These are phyloP conservation scores for Plasmodium gaboni DNA, from an alignment of 169 alveolate species.

Conservation along the genomic window DNA sequence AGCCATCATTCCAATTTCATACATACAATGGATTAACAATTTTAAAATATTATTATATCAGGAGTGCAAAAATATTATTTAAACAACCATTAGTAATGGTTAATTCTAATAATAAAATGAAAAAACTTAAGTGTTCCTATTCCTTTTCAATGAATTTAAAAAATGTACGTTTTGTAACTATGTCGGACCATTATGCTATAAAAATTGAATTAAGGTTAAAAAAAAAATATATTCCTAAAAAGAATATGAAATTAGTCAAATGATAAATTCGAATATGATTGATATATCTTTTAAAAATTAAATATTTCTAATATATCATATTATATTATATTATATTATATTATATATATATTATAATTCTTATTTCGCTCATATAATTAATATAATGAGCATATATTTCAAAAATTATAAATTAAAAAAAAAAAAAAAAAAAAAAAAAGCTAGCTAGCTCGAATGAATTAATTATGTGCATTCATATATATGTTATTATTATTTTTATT, in stretches of 20 bases:
- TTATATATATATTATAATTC: too few relatives aligned
- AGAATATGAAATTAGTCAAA: not conserved
- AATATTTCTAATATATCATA: too few relatives aligned
- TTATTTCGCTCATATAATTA: too few relatives aligned
- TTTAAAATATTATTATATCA: slow-evolving; percentile 84
- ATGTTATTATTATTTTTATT: too few relatives aligned
- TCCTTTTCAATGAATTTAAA: slow-evolving; percentile 76
- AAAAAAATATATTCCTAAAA: slow-evolving; percentile 14
- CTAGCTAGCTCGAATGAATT: too few relatives aligned
- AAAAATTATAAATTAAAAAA: too few relatives aligned
- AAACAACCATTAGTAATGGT: slow-evolving; percentile 90
- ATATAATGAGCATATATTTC: too few relatives aligned
- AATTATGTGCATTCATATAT: too few relatives aligned
- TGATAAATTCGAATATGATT: too few relatives aligned
- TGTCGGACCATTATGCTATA: slow-evolving; percentile 92
- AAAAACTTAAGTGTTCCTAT: slow-evolving; percentile 72
- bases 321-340: too few relatives aligned
- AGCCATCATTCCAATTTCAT: not conserved
- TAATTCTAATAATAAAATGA: slow-evolving; percentile 55
- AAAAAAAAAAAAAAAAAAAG: too few relatives aligned
- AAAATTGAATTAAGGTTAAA: slow-evolving; percentile 85
- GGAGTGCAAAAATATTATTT: slow-evolving; percentile 87
- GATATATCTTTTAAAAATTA: too few relatives aligned
- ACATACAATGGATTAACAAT: slow-evolving; percentile 77
- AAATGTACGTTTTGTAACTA: slow-evolving; percentile 89